These are phyloP conservation scores for Mycena rosella DNA, from an alignment of 768 basidiomycete species.

Conservation along the genomic window DNA sequence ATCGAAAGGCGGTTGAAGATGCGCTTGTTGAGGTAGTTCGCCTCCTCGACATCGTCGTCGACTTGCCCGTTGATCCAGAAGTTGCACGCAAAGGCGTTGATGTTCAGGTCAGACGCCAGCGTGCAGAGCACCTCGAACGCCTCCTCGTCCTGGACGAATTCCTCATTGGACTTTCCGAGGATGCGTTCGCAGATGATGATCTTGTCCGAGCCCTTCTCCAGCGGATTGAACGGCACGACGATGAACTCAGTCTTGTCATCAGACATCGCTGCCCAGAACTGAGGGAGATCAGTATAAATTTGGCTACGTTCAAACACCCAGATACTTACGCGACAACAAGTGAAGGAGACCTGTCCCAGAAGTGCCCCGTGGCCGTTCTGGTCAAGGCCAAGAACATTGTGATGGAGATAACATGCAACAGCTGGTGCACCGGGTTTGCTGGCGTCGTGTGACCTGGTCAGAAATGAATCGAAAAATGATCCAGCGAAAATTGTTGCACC, in stretches of 20 bases:
- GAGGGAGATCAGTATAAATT: no score
- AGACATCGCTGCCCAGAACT: constrained; percentile 53
- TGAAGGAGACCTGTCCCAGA: constrained; percentile 57
- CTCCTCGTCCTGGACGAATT: constrained; percentile 42
- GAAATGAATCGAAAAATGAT: not conserved
- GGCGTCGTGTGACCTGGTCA: not conserved
- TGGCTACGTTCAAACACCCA: no score
- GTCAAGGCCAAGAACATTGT: constrained; percentile 56
- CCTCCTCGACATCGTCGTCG: constrained; percentile 55
- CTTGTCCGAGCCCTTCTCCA: constrained; percentile 27
- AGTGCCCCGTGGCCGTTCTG: constrained; percentile 51
- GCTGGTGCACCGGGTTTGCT: constrained; percentile 64
- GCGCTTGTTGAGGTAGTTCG: constrained; percentile 55
- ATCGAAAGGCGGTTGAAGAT: constrained; percentile 57
- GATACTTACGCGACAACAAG: constrained; percentile 37
- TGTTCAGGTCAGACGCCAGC: constrained; percentile 56
- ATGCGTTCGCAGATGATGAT: constrained; percentile 49
- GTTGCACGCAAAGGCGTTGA: constrained; percentile 61
- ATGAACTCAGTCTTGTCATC: constrained; percentile 45
- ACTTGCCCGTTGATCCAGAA: constrained; percentile 49
- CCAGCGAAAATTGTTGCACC: constrained; percentile 42
- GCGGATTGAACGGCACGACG: constrained; percentile 53
- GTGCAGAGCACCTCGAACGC: constrained; percentile 40
- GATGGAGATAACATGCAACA: constrained; percentile 51
- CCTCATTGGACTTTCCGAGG: constrained; percentile 44